These are phyloP conservation scores for Coniochaeta sp. DNA, from an alignment of 2,329 filamentous ascomycete species.

Conservation along the genomic window DNA sequence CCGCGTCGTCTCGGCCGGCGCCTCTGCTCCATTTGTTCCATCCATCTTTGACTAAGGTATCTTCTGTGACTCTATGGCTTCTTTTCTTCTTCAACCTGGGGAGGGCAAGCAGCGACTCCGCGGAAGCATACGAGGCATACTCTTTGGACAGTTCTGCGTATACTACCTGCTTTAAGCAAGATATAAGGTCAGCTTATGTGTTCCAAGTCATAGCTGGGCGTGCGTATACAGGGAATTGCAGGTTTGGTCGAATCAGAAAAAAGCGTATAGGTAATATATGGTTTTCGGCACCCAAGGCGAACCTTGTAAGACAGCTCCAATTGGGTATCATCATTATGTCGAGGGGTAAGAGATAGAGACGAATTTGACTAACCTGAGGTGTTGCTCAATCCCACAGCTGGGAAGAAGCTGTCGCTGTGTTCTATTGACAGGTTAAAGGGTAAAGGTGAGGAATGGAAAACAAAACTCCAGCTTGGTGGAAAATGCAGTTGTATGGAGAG, in stretches of 20 bases:
- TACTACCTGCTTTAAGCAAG: neutral
- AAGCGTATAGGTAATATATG: conserved; percentile 4
- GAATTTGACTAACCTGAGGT: neutral
- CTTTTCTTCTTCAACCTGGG: neutral
- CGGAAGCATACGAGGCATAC: neutral
- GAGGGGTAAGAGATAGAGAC: neutral
- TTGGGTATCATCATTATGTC: conserved; percentile 2
- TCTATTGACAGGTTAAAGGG: neutral
- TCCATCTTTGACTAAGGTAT: conserved; percentile 28
- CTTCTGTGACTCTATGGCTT: neutral
- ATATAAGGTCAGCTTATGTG: neutral
- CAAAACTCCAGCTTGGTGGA: neutral
- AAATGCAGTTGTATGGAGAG: neutral
- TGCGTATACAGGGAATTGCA: neutral
- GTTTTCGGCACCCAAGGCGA: conserved; percentile 1
- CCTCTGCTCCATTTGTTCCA: conserved; percentile 26
- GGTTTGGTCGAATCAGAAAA: neutral
- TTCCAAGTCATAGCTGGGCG: neutral
- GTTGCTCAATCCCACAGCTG: neutral
- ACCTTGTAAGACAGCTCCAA: conserved; percentile 4
- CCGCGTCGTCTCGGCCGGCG: neutral
- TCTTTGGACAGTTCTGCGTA: neutral
- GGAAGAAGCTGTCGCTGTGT: neutral
- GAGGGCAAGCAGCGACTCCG: neutral
- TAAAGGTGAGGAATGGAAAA: neutral